A percentile compares a stretch with the other conserved stretches of the same genome.
Conservation (phyloP, 768 basidiomycete genomes). For the Podaxis sp. region DNA sequence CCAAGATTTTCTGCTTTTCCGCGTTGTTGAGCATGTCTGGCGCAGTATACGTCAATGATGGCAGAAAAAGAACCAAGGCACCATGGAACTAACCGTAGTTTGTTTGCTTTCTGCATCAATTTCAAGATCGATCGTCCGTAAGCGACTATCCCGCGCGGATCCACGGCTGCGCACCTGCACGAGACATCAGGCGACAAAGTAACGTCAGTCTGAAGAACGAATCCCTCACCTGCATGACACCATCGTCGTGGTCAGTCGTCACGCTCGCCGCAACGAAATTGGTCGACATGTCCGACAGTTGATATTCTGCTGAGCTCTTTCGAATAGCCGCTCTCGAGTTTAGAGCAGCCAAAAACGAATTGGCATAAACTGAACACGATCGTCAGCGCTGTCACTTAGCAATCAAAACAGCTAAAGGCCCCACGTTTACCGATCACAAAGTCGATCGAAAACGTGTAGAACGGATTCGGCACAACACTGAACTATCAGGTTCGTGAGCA, state of each 20-base stretch:
- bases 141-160: neutral
- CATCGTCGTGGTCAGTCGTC: slow-evolving; percentile 21
- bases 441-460: slow-evolving; percentile 48
- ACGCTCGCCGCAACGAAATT: slow-evolving; percentile 30
- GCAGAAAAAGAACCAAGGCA: neutral
- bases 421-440: slow-evolving; percentile 51
- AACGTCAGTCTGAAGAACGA: neutral
- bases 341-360: slow-evolving; percentile 43
- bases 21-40: neutral
- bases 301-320: slow-evolving; percentile 19
- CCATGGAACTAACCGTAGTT: slow-evolving; percentile 4
- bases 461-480: slow-evolving; percentile 36
- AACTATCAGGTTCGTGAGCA: slow-evolving; percentile 28
- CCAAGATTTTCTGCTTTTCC: slow-evolving; percentile 1
- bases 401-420: neutral
- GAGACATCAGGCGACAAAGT: neutral
- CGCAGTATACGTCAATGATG: neutral
- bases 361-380: slow-evolving; percentile 38
- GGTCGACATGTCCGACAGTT: slow-evolving; percentile 30
- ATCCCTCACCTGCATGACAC: slow-evolving; percentile 19
- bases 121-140: neutral
- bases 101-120: neutral
- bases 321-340: slow-evolving; percentile 39
- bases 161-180: slow-evolving; percentile 16
- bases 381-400: neutral